phyloP scores from a whole-genome alignment of 2,329 filamentous ascomycete species.

The Neodidymelliopsis sp. region DNA sequence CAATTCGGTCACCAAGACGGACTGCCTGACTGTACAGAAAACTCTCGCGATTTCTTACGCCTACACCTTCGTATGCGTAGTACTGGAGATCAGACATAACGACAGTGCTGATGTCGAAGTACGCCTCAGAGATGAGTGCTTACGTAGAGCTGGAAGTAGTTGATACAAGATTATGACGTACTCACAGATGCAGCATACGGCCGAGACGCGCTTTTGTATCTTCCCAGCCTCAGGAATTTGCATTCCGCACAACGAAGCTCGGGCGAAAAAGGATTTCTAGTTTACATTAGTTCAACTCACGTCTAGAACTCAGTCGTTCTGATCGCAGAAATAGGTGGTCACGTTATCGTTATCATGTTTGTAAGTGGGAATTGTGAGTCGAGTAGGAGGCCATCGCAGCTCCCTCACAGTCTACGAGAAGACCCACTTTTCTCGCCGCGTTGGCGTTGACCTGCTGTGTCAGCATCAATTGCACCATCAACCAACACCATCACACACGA shows the following conservation, averaged over 20 bases:
- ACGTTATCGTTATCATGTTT: too few species aligned
- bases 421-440: background rate
- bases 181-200: too few species aligned
- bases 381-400: too few species aligned
- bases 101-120: background rate
- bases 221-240: background rate
- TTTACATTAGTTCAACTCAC: too few species aligned
- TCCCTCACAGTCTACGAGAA: background rate
- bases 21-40: slow-evolving; percentile 48
- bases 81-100: slow-evolving; percentile 41
- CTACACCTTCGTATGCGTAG: slow-evolving; percentile 50
- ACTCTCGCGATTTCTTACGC: slow-evolving; percentile 44
- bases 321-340: too few species aligned
- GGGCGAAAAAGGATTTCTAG: too few species aligned
- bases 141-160: background rate
- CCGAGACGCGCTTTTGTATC: slow-evolving; percentile 4
- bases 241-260: background rate
- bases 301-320: too few species aligned
- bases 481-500: background rate
- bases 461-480: background rate
- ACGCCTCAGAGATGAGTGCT: background rate
- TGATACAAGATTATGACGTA: too few species aligned
- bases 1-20: slow-evolving; percentile 45
- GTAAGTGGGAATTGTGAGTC: too few species aligned
- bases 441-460: background rate